phyloP scores from a whole-genome alignment of 495 filamentous ascomycete genomes.

The Usnea hakonensis region DNA sequence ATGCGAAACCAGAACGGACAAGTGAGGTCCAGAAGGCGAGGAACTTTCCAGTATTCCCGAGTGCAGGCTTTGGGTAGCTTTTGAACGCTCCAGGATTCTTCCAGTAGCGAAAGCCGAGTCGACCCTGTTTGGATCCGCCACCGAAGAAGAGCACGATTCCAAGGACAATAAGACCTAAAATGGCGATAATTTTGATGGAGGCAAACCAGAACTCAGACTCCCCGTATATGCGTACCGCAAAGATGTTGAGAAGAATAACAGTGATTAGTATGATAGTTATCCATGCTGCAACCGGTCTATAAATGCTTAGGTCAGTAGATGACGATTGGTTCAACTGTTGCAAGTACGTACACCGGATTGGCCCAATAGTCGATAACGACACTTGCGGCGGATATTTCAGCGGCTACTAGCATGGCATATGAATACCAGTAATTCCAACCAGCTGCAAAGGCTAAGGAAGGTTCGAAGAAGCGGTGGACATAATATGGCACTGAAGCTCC shows the following conservation, averaged over 20 bases:
- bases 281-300: slow-evolving; percentile 37
- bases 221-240: slow-evolving; percentile 62
- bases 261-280: slow-evolving; percentile 47
- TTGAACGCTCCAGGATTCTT: slow-evolving; percentile 56
- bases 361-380: slow-evolving; percentile 72
- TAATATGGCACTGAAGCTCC: slow-evolving; percentile 54
- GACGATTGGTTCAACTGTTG: neutral
- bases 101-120: slow-evolving; percentile 75
- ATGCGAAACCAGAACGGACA: slow-evolving; percentile 74
- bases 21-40: slow-evolving; percentile 71
- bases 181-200: slow-evolving; percentile 65
- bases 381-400: slow-evolving; percentile 72
- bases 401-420: slow-evolving; percentile 70
- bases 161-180: slow-evolving; percentile 57
- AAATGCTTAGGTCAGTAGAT: slow-evolving; percentile 3
- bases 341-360: neutral
- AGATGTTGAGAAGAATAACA: slow-evolving; percentile 49
- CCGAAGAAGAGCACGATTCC: slow-evolving; percentile 65
- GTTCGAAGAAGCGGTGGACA: slow-evolving; percentile 54
- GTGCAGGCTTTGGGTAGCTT: slow-evolving; percentile 34
- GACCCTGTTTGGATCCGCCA: slow-evolving; percentile 62
- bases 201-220: slow-evolving; percentile 81
- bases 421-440: slow-evolving; percentile 59
- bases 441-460: slow-evolving; percentile 60
- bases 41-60: slow-evolving; percentile 48